Evolutionary conservation across 805 yeast species (phyloP).

Genomic region (Millerago galiae): DNA sequence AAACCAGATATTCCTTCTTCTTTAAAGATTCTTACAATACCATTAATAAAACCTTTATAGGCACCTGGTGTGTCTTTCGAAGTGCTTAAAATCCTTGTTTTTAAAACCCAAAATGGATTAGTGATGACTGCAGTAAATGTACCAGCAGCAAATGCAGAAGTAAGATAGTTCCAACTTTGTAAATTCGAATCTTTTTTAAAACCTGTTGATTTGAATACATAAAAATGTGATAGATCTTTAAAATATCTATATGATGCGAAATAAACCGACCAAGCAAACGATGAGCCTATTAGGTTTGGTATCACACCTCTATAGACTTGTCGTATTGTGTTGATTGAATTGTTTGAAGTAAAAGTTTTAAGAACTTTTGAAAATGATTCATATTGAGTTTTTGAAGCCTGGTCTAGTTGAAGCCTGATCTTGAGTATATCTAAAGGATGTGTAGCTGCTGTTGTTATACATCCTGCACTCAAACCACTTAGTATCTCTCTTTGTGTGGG

Average conservation of each 20-base stretch:
- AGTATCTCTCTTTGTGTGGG: slow-evolving; percentile 41
- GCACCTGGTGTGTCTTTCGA: slow-evolving; percentile 39
- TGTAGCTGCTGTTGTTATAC: slow-evolving; percentile 66
- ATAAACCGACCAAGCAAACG: slow-evolving; percentile 84
- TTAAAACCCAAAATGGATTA: slow-evolving; percentile 93
- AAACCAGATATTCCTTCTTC: slow-evolving; percentile 57
- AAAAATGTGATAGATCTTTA: slow-evolving; percentile 34
- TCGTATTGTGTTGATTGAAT: neutral
- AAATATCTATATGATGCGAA: slow-evolving; percentile 68
- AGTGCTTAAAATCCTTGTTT: slow-evolving; percentile 59
- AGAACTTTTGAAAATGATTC: slow-evolving; percentile 23
- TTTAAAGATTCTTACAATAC: slow-evolving; percentile 39
- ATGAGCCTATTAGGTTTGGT: slow-evolving; percentile 75
- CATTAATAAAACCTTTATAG: slow-evolving; percentile 52
- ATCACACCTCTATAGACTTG: slow-evolving; percentile 19
- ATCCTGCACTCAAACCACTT: slow-evolving; percentile 79
- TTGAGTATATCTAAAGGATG: slow-evolving; percentile 91
- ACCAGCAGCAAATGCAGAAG: slow-evolving; percentile 67
- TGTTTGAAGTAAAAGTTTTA: slow-evolving; percentile 8
- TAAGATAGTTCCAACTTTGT: slow-evolving; percentile 39
- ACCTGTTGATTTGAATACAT: slow-evolving; percentile 8
- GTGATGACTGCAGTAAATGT: slow-evolving; percentile 67
- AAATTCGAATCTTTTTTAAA: slow-evolving; percentile 27
- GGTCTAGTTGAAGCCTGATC: slow-evolving; percentile 68
- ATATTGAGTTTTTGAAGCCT: slow-evolving; percentile 25